These are phyloP conservation scores for Periconia digitata DNA, from an alignment of 2,329 filamentous ascomycete species.

Conservation along the genomic window DNA sequence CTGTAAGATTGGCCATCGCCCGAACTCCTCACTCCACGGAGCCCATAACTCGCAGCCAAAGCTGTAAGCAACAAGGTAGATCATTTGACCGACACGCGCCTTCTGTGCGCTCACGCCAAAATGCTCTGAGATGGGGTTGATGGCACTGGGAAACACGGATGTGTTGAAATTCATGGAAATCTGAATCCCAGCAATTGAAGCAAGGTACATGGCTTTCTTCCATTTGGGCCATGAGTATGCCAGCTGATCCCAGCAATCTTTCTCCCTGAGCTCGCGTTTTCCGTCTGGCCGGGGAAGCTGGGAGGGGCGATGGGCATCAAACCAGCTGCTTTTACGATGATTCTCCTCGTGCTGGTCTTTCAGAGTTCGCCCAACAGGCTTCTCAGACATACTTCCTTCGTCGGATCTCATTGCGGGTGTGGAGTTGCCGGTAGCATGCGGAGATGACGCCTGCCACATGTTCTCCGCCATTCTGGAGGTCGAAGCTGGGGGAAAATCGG, in stretches of 20 bases:
- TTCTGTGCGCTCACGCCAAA: constrained; percentile 50
- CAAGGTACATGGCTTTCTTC: constrained; percentile 56
- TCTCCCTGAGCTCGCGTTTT: constrained; percentile 37
- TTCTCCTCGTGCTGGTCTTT: background rate
- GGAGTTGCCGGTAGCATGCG: background rate
- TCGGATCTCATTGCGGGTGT: background rate
- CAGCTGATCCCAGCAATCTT: constrained; percentile 50
- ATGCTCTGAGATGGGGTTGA: constrained; percentile 57
- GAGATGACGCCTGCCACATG: background rate
- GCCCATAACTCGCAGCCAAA: constrained; percentile 88
- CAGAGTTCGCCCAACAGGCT: background rate
- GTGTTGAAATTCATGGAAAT: constrained; percentile 61
- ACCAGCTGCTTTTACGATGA: constrained; percentile 4
- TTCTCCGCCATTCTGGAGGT: constrained; percentile 1
- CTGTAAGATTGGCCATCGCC: constrained; percentile 73
- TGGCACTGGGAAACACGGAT: constrained; percentile 56
- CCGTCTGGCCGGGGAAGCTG: constrained; percentile 14
- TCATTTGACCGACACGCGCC: constrained; percentile 26
- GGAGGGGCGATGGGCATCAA: constrained; percentile 9
- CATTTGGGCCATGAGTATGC: constrained; percentile 49
- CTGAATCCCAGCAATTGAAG: constrained; percentile 56
- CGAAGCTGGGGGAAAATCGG: background rate
- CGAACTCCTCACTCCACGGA: constrained; percentile 76
- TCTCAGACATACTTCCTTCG: background rate
- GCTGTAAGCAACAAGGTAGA: constrained; percentile 74